Evolutionary conservation across 176 grass and related monocot species (phyloP), one percentile per base, ranked within the genome.

Genomic region (Triticum dicoccoides): DNA sequence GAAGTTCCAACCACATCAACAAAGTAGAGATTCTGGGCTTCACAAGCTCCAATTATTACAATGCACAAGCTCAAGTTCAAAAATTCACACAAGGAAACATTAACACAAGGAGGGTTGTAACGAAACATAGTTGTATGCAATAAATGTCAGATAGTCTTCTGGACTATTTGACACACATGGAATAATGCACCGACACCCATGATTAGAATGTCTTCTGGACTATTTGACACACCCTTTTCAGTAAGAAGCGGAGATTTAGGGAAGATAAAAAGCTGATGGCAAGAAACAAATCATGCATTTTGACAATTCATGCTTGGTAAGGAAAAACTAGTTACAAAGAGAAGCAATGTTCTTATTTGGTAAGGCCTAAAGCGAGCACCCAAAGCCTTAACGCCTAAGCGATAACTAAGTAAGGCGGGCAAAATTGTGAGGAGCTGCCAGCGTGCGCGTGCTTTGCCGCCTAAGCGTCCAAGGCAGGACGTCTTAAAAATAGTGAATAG

Each of bases 21-120:
- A 83, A 83, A 49, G 33, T 7, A 45, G 23, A 45, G 20, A 15
- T 63, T 63, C 10, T 84, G 64, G 33, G 41, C 51, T 79, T 84
- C 42, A 6, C 58, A 65, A 39, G 49, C 67, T 81, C 11, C 41
- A 81, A 52, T 25, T 33, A 73, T 79, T 80, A 73, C 47, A 7
- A 9, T 39, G 66, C 21, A 37, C 35, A 18, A n/a, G 10, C 27
- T 69, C 73, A 88, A 71, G 32, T 79, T 83, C 63, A 61, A 76
- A 80, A 79, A 80, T 58, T 74, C 38, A 74, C 17, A 76, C 8
- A 75, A 85, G 8, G 27, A 51, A 65, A 6, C 38, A 49, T 37
- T 1, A 66, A 52, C 70, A 65, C 23, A 77, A 51, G 30, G 41
- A 77, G 5, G 1, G 44, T 77, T 77, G 41, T 38, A 54, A 11